Conservation (phyloP, 2,329 filamentous ascomycete species). For the Chaetothyriales sp. region DNA sequence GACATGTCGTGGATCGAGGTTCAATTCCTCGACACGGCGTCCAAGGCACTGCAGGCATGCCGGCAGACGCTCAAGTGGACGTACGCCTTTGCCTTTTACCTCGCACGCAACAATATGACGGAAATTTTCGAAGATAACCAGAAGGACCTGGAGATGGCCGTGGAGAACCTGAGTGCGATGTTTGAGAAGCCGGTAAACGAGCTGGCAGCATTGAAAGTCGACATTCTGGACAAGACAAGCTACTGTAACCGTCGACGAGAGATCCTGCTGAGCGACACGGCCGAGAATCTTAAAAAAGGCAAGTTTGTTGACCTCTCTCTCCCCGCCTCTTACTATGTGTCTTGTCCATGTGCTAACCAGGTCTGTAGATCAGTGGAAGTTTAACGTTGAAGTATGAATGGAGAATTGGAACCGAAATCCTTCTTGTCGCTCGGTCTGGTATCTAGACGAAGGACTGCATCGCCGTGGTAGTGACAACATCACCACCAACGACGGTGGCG, state of each 20-base stretch:
- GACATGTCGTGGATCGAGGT: slow-evolving; percentile 99
- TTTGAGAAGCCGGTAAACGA: slow-evolving; percentile 94
- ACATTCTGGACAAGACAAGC: slow-evolving; percentile 96
- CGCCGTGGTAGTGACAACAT: no score
- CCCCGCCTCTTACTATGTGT: background rate
- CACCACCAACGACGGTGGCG: no score
- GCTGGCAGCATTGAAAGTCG: slow-evolving; percentile 73
- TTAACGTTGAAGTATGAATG: slow-evolving; percentile 22
- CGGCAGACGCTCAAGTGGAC: slow-evolving; percentile 99
- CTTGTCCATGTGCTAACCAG: background rate
- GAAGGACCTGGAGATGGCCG: slow-evolving; percentile 91
- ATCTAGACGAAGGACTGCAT: no score
- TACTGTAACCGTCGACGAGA: slow-evolving; percentile 89
- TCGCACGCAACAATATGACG: slow-evolving; percentile 87
- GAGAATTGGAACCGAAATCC: background rate
- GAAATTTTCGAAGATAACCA: slow-evolving; percentile 99
- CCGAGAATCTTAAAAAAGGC: slow-evolving; percentile 81
- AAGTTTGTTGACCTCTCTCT: no score
- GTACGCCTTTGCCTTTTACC: slow-evolving; percentile 94
- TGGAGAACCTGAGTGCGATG: slow-evolving; percentile 95
- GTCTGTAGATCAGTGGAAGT: slow-evolving; percentile 29
- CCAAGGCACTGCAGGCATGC: slow-evolving; percentile 84
- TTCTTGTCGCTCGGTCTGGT: no score
- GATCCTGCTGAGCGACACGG: slow-evolving; percentile 81
- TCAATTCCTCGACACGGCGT: slow-evolving; percentile 86